Conservation (phyloP, 1,139 yeast species). For the Saccharomyces uvarum region DNA sequence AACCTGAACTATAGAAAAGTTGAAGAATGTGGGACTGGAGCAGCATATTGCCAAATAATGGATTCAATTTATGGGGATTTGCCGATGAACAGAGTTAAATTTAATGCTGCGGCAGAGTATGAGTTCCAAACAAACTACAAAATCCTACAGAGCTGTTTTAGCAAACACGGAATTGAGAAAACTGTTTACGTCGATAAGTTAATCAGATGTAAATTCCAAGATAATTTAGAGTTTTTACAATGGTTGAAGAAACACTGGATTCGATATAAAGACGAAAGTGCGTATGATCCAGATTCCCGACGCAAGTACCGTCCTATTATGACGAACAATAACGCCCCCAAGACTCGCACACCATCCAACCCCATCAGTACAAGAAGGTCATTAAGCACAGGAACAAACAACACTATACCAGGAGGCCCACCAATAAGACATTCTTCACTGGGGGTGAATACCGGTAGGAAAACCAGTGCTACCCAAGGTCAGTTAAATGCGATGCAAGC, state of each 20-base stretch:
- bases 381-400: neutral
- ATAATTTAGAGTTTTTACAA: conserved; percentile 85
- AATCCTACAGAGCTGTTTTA: conserved; percentile 70
- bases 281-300: conserved; percentile 59
- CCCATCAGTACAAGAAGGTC: conserved; percentile 4
- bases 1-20: conserved; percentile 63
- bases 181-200: conserved; percentile 74
- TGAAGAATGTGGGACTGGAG: conserved; percentile 94
- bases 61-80: conserved; percentile 78
- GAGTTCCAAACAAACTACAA: conserved; percentile 78
- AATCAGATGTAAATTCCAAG: conserved; percentile 85
- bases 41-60: conserved; percentile 85
- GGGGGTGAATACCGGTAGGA: conserved; percentile 11
- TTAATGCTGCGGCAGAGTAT: conserved; percentile 62
- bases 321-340: conserved; percentile 16
- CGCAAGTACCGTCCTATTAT: conserved; percentile 36
- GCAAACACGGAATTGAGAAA: conserved; percentile 62
- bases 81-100: conserved; percentile 69
- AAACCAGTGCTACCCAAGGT: conserved; percentile 17
- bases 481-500: conserved; percentile 29
- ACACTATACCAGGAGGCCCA: neutral
- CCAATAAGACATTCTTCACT: neutral
- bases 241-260: conserved; percentile 85
- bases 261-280: conserved; percentile 60
- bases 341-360: conserved; percentile 2